Base-by-base conservation (phyloP, 768 basidiomycete genomes). In the Scleroderma bovista region DNA sequence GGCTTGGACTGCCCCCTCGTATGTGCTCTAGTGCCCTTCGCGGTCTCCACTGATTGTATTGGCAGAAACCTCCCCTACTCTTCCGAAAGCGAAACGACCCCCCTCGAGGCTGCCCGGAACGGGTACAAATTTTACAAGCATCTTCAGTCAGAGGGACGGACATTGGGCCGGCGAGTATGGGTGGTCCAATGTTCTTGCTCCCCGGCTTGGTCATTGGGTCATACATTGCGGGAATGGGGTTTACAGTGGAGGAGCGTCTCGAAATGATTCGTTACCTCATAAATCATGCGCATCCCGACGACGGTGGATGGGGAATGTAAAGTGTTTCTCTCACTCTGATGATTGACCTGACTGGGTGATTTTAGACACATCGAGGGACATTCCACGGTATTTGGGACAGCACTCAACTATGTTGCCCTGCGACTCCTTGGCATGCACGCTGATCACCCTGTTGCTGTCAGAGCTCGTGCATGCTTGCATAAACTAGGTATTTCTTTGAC, bases 271-370 rank as follows among this genome's bases (percentile, higher is more conserved):
- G 96, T 20, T 98, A 98, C 64, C 73, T 99, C 40, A 77, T 94
- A 63, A 93, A 93, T 63, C 78, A 78, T 23, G 81, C 86, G 6
- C 75, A 88, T 55, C 75, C 79, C 6, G 84, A 88, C 31, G 90
- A 95, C 47, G 92, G 93, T 22, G 96, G 96, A 2, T 98, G 95
- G 96, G 96, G 96, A 60, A 77, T 99, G 94, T 96, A 60, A 68
- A 91, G 74, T 9, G 60, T 13, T 46, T 44, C 32, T 37, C 23
- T 29, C 16, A 42, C 4, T 38, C 45, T 36, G 15, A 31, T 48
- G 16, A 45, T 22, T 8, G 46, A 12, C 16, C 23, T 17, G 22
- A 51, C 29, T 48, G 45, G 50, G 16, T 50, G 22, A 22, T 44
- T 32, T 17, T 55, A 97, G 95, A 44, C 96, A 99, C 57, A 84